Base-by-base conservation (phyloP, 2,329 filamentous ascomycete genomes). In the Davidsoniella neocaledoniae region DNA sequence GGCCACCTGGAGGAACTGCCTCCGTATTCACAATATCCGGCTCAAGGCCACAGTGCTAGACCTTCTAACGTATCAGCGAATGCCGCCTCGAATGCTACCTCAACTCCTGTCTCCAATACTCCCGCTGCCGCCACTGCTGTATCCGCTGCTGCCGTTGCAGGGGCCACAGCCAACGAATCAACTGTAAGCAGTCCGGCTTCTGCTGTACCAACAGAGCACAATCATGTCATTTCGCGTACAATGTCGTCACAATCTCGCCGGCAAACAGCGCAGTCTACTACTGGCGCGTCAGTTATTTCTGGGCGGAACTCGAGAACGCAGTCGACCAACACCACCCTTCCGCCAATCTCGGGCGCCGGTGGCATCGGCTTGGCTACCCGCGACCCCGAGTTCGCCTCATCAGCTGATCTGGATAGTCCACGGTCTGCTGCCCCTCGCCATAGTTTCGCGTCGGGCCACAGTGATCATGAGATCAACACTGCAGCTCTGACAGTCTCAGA, bases 1-100 rank as follows among this genome's bases (percentile, higher is more conserved):
- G 88, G 88, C 1, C 87, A 95, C 60, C 81, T 83, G 1, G 90
- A 96, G 63, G 86, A 94, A 62, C 68, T 95, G 16, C 90, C 90
- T 10, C 90, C 90, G 0, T 96, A 96, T 61, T 85, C 86, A 12
- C 74, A 86, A 61, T 95, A 93, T 63, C 86, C 88, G 2, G 84
- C 93, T 48, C 82, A 86, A 51, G 69, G 69, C 0, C 80, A 65
- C 63, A 73, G 60, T 60, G 74, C 63, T 69, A 86, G 74, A 17
- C 14, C 33, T 9, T 36, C 58, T 63, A 66, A 45, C 56, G 62
- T 16, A 60, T 62, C 17, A 56, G 60, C n/a, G 57, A 58, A 21
- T 57, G 46, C 46, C 16, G 38, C 23, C 14, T 37, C 40, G 19
- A 39, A 37, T 41, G 21, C 37, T 7, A 43, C 5, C 2, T 33